Base-by-base conservation (phyloP, 2,329 filamentous ascomycete species). In the Pestalotiopsis sp. region DNA sequence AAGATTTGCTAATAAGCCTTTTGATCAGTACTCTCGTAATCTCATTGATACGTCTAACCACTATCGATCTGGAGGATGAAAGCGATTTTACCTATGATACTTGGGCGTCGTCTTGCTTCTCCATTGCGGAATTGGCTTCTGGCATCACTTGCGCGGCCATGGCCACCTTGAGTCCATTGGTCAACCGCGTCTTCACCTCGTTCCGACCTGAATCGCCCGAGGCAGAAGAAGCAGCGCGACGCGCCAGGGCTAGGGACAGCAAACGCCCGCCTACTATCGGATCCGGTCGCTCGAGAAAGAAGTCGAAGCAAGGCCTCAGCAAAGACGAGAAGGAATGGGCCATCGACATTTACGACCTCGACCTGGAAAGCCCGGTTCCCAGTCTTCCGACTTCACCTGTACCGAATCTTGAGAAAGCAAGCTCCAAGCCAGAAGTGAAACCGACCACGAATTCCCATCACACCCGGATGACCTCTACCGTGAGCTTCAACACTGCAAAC, bases 11-110 rank as follows among this genome's bases (percentile, higher is more conserved):
- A 36, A 61, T 38, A 20, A 4, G 17, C 20, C 3, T 23, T 31
- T 31, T 31, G 12, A 5, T 52, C 31, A 69, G 68, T 57, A 70
- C 67, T 11, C 61, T 62, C 1, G 61, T 68, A 1, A 70, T 70
- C 27, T 70, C 69, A 2, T 69, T 70, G 38, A 57, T 70, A 4
- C 69, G 69, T 31, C 25, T 70, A 14, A 69, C 69, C 5, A 70
- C 67, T 20, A 49, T 70, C 20, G 20, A 64, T 6, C 45, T 36
- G n/a, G 59, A 59, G 45, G 40, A 61, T 9, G 40, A 25, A 20
- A n/a, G 6, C 4, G 67, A 70, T 56, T 62, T 70, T 17, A 70
- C 69, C 6, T 70, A 69, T 56, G 41, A 60, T 9, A 23, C 67
- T 14, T 61, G 23, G 60, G 65, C 52, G 5, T 70, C 69, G 6